A percentile compares a stretch with the other conserved stretches of the same genome.
phyloP scores from a whole-genome alignment of 2,329 filamentous ascomycete species.

The Fusarium mexicanum region DNA sequence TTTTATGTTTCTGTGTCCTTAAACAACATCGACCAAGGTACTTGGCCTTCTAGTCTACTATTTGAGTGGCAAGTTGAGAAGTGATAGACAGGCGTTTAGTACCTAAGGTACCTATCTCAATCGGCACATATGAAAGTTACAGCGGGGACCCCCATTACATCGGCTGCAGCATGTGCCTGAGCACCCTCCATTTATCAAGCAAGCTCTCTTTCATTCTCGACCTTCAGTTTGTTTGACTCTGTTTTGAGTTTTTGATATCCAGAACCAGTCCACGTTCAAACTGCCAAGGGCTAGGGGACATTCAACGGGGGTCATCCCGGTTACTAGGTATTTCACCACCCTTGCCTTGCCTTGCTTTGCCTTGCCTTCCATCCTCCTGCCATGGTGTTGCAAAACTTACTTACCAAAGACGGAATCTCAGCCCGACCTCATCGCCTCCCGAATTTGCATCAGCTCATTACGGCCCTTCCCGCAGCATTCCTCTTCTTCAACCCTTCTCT shows the following conservation, averaged over 20 bases:
- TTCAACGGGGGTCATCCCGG: constrained; percentile 41
- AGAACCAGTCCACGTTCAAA: constrained; percentile 15
- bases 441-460: constrained; percentile 42
- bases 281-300: constrained; percentile 26
- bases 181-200: constrained; percentile 20
- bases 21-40: neutral
- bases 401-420: constrained; percentile 33
- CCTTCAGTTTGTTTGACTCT: constrained; percentile 28
- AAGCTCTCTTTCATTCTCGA: constrained; percentile 24
- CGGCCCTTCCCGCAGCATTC: constrained; percentile 39
- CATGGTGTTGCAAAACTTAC: constrained; percentile 8
- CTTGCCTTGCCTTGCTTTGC: constrained; percentile 21
- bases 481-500: constrained; percentile 26
- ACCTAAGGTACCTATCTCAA: neutral
- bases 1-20: constrained; percentile 12
- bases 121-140: neutral
- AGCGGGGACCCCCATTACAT: constrained; percentile 10
- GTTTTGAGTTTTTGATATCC: constrained; percentile 33
- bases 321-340: constrained; percentile 34
- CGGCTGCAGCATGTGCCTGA: constrained; percentile 32
- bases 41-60: neutral
- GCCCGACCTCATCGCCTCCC: constrained; percentile 34
- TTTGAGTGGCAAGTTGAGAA: constrained; percentile 13
- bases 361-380: neutral
- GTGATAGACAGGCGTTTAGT: neutral